A percentile compares a stretch with the other conserved stretches of the same genome.
Conservation (phyloP, 139 green algal genomes). For the Micractinium sp. region DNA sequence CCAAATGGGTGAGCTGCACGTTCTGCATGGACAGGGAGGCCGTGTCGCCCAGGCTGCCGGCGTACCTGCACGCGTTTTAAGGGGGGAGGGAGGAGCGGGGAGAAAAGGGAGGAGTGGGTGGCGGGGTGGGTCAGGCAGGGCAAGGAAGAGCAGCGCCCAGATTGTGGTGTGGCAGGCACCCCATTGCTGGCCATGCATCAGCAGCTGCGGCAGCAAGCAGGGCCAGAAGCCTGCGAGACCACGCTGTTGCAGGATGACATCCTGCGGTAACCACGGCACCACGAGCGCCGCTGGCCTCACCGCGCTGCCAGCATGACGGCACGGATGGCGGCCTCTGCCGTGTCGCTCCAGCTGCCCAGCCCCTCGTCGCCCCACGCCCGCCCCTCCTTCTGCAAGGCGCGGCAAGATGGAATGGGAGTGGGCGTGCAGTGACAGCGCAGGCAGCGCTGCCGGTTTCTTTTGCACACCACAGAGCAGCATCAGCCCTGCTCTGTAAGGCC, state of each 20-base stretch:
- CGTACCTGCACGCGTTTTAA: background rate
- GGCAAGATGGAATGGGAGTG: background rate
- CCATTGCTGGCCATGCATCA: too few relatives aligned
- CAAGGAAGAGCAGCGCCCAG: too few relatives aligned
- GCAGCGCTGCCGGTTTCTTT: background rate
- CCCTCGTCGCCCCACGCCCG: constrained; percentile 4
- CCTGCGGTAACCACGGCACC: background rate
- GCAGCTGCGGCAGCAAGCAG: background rate
- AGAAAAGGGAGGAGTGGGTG: background rate
- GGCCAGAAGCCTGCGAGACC: too few relatives aligned
- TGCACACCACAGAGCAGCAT: background rate
- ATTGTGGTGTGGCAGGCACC: too few relatives aligned
- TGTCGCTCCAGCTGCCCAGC: constrained; percentile 37
- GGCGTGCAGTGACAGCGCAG: background rate
- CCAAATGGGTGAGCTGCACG: constrained; percentile 4
- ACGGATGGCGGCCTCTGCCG: constrained; percentile 22
- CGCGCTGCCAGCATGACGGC: constrained; percentile 31
- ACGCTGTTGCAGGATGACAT: background rate
- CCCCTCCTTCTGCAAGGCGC: constrained; percentile 3
- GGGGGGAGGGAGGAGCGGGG: background rate
- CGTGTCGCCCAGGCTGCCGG: constrained; percentile 18
- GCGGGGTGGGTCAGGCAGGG: background rate
- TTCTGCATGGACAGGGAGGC: background rate
- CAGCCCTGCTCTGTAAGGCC: background rate
- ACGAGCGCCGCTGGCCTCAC: constrained; percentile 22